A percentile compares a stretch with the other conserved stretches of the same genome.
These are phyloP conservation scores for Nicotiana undulata DNA, from an alignment of 257 asterid species.

Conservation along the genomic window DNA sequence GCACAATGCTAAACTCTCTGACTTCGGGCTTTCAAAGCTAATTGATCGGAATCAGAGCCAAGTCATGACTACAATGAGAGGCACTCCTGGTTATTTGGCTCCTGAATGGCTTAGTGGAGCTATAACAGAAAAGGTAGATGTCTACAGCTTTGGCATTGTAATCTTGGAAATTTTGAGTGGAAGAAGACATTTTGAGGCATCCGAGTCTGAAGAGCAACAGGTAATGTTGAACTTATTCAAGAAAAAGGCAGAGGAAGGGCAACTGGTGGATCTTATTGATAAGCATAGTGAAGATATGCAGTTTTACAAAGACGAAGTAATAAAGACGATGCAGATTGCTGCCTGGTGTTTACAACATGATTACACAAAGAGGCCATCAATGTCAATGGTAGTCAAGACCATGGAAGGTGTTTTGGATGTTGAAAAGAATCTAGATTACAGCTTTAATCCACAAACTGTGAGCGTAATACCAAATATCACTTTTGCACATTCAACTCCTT, in stretches of 20 bases:
- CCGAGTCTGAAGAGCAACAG: slow-evolving; percentile 8
- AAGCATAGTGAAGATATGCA: slow-evolving; percentile 13
- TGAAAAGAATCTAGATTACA: neutral
- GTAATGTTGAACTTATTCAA: slow-evolving; percentile 14
- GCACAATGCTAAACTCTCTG: slow-evolving; percentile 22
- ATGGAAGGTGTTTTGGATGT: slow-evolving; percentile 7
- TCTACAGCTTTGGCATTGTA: slow-evolving; percentile 24
- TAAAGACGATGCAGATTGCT: neutral
- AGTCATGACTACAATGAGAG: slow-evolving; percentile 23
- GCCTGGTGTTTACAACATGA: slow-evolving; percentile 19
- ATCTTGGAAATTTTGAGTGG: slow-evolving; percentile 20
- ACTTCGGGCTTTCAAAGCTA: slow-evolving; percentile 31
- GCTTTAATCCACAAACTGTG: neutral
- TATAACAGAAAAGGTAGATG: slow-evolving; percentile 23
- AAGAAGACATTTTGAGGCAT: slow-evolving; percentile 12
- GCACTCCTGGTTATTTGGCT: slow-evolving; percentile 25
- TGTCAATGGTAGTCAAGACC: slow-evolving; percentile 18
- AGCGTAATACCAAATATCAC: neutral
- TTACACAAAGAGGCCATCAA: slow-evolving; percentile 15
- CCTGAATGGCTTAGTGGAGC: slow-evolving; percentile 19
- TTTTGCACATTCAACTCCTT: neutral
- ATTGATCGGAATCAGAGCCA: slow-evolving; percentile 21
- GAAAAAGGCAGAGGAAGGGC: slow-evolving; percentile 19
- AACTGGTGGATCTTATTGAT: slow-evolving; percentile 17
- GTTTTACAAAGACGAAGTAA: slow-evolving; percentile 9